phyloP scores from a whole-genome alignment of 2,329 filamentous ascomycete genomes.

The Pseudogymnoascus sp. region DNA sequence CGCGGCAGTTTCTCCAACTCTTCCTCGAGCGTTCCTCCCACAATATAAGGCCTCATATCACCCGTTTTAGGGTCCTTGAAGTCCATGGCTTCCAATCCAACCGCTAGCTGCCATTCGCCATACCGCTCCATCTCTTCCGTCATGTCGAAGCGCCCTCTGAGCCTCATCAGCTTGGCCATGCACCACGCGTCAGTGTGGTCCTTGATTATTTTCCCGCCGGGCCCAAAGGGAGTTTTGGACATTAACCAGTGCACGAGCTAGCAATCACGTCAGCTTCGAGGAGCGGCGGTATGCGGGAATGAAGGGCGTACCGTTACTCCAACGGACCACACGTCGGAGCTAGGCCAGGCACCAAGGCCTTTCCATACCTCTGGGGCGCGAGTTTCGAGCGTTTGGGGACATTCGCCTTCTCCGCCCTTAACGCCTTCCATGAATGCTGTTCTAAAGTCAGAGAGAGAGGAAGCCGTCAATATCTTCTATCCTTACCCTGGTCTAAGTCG shows the following conservation, averaged over 20 bases:
- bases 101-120: neutral
- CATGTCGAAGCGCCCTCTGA: constrained; percentile 15
- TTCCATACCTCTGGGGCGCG: constrained; percentile 16
- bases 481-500: constrained; percentile 19
- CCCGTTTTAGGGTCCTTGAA: neutral
- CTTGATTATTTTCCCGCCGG: constrained; percentile 20
- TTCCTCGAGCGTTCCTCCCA: constrained; percentile 12
- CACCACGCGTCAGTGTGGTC: constrained; percentile 21
- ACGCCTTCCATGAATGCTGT: constrained; percentile 10
- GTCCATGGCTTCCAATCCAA: neutral
- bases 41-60: neutral
- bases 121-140: neutral
- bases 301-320: constrained; percentile 19
- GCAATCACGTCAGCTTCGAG: constrained; percentile 12
- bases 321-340: constrained; percentile 24
- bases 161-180: constrained; percentile 22
- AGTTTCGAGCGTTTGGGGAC: constrained; percentile 7
- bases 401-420: constrained; percentile 6
- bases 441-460: neutral
- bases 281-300: neutral
- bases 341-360: constrained; percentile 17
- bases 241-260: constrained; percentile 20
- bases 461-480: neutral
- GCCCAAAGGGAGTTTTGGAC: constrained; percentile 16
- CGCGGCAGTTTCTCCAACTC: constrained; percentile 14